These are phyloP conservation scores for Talaromyces sp. DNA, from an alignment of 2,329 filamentous ascomycete genomes.

Conservation along the genomic window DNA sequence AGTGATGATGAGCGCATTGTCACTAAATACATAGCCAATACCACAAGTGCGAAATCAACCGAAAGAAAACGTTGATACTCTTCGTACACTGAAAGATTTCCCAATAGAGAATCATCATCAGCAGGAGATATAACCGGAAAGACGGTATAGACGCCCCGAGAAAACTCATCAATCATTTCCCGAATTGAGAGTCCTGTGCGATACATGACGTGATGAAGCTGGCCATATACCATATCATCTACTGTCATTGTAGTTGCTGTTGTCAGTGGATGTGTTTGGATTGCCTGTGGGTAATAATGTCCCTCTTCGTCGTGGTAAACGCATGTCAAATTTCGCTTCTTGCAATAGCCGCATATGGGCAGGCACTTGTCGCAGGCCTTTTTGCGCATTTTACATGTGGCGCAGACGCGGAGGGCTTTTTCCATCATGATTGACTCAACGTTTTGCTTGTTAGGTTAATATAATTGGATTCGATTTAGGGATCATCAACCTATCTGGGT, in stretches of 20 bases:
- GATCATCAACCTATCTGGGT: not conserved
- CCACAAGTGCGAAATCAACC: not conserved
- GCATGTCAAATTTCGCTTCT: not conserved
- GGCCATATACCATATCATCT: not conserved
- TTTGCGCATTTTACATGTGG: not conserved
- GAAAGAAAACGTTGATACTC: not conserved
- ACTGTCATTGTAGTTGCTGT: not conserved
- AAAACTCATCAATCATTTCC: not conserved
- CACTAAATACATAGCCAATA: not conserved
- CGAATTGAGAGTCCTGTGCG: not conserved
- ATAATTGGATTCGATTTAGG: not conserved
- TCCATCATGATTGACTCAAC: not conserved
- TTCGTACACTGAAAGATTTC: not conserved
- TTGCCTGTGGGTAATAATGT: not conserved
- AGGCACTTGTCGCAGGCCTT: not conserved
- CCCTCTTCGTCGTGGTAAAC: not conserved
- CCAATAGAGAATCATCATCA: not conserved
- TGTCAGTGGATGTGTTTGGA: not conserved
- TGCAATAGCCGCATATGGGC: not conserved
- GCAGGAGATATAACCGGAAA: not conserved
- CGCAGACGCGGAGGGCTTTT: not conserved
- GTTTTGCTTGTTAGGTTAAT: not conserved
- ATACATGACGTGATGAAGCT: not conserved
- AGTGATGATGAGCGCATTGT: not conserved
- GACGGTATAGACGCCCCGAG: not conserved